Evolutionary conservation across 2,329 filamentous ascomycete genomes (phyloP), one percentile per base, ranked within the genome.

Genomic region (Aspergillus sp.): DNA sequence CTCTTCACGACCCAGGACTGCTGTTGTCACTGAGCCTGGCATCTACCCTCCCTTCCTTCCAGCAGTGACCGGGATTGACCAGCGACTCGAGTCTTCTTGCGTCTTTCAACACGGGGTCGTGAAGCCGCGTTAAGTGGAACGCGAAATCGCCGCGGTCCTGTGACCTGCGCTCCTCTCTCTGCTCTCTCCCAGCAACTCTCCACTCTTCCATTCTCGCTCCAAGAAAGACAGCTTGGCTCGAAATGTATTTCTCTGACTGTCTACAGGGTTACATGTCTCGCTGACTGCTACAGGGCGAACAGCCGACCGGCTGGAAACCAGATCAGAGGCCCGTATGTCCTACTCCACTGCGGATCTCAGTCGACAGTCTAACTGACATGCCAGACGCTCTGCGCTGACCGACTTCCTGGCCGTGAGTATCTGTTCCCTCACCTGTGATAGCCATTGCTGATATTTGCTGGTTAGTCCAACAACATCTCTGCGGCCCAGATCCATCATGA

Each of bases 391-490:
- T 37, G 78, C 78, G 8, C 60, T 82, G 48, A 82, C 78, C 5
- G 76, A 81, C 49, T 82, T 80, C 47, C 61, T 81, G 33, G 77
- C 77, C 30, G 74, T 75, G 60, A 53, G 69, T 60, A 26, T 20
- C 6, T 14, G 12, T 20, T 26, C 8, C 10, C 26, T 27, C 19
- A 12, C 6, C 40, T n/a, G 39, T 15, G 15, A n/a, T n/a, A 15
- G 8, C n/a, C 14, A 16, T 26, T 10, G 27, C 26, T 35, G 4
- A 26, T 24, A 11, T 15, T 27, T 41, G 16, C 25, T 33, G 13
- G 25, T 8, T 36, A 73, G 64, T 72, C 75, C 11, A 77, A 80
- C 58, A 78, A 79, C 47, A 80, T 80, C 47, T 79, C 75, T 6
- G 76, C 76, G 3, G 65, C 66, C 33, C 73, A 78, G 45, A 80